phyloP scores from a whole-genome alignment of 148 eudicot species.

The Rhododendron molle region DNA sequence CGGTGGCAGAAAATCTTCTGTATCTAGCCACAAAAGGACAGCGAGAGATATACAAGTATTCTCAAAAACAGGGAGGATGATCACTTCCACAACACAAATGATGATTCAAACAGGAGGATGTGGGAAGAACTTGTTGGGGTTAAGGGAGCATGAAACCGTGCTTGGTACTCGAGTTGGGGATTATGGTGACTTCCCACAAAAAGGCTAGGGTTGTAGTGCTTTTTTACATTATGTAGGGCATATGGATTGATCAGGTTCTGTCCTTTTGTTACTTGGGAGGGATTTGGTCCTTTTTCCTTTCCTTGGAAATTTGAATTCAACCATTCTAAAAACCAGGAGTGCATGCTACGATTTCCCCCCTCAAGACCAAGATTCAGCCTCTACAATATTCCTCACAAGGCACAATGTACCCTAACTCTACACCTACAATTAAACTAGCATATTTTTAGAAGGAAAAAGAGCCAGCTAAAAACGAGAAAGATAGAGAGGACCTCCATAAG shows the following conservation, averaged over 20 bases:
- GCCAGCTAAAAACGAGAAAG: neutral
- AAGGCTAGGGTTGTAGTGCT: neutral
- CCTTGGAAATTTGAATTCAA: neutral
- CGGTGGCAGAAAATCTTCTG: neutral
- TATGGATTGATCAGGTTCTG: neutral
- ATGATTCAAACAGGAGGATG: neutral
- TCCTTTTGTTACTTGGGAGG: neutral
- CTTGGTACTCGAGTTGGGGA: neutral
- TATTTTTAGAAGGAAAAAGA: neutral
- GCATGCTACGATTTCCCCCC: neutral
- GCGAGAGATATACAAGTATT: neutral
- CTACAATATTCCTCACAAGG: neutral
- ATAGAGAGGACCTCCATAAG: neutral
- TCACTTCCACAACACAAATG: neutral
- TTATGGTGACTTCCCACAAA: neutral
- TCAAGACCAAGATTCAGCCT: neutral
- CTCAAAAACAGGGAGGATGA: neutral
- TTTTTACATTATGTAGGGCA: neutral
- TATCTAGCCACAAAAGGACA: neutral
- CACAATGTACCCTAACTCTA: neutral
- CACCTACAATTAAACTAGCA: neutral
- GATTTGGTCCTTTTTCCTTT: neutral
- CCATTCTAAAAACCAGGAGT: neutral
- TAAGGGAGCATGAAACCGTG: neutral
- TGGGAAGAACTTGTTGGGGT: neutral